Conservation (phyloP, 2,329 filamentous ascomycete genomes). For the Exophiala sp. region DNA sequence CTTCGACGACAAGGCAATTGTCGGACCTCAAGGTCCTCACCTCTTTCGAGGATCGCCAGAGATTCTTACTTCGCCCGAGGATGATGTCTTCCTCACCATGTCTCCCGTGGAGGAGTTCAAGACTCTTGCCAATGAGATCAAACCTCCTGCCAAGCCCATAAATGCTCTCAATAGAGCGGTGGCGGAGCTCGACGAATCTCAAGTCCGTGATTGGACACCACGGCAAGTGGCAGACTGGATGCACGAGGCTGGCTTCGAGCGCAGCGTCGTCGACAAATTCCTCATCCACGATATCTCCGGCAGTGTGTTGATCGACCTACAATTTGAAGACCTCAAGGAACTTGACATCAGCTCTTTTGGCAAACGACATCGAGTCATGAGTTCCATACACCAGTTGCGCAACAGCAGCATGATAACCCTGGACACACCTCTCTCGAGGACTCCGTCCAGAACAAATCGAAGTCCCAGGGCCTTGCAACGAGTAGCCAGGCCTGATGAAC, state of each 20-base stretch:
- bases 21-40: constrained; percentile 81
- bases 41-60: constrained; percentile 65
- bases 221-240: constrained; percentile 63
- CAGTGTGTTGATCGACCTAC: constrained; percentile 79
- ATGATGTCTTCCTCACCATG: constrained; percentile 23
- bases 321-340: constrained; percentile 74
- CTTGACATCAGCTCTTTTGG: constrained; percentile 62
- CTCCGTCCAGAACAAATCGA: constrained; percentile 17
- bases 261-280: constrained; percentile 75
- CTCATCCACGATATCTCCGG: constrained; percentile 90
- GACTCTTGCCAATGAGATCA: constrained; percentile 14
- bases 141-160: constrained; percentile 15
- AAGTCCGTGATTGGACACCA: constrained; percentile 35
- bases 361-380: constrained; percentile 60
- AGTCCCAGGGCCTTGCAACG: constrained; percentile 20
- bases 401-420: constrained; percentile 29
- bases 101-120: constrained; percentile 11
- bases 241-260: constrained; percentile 76
- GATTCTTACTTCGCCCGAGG: constrained; percentile 15
- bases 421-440: constrained; percentile 18
- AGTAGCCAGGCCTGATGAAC: constrained; percentile 22
- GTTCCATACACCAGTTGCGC: constrained; percentile 54
- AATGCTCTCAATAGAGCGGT: constrained; percentile 29
- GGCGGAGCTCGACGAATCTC: constrained; percentile 31
- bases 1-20: constrained; percentile 44